Base-by-base conservation (phyloP, 2,329 filamentous ascomycete genomes). In the Aphanoascus verrucosus region DNA sequence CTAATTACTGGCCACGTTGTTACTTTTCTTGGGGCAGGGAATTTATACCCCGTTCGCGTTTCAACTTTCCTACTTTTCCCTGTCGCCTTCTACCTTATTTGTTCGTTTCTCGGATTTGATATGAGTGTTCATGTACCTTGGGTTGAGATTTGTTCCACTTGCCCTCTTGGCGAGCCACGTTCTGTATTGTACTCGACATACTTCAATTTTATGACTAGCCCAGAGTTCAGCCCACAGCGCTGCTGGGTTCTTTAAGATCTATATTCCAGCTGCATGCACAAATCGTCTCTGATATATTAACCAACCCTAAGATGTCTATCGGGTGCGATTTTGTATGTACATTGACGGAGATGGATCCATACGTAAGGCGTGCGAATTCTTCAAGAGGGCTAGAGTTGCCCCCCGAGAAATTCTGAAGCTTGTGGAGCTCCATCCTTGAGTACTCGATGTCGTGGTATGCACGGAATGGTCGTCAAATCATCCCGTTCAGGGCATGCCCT, bases 31-130 rank as follows among this genome's bases (percentile, higher is more conserved):
- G 14, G 40, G 28, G 28, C 17, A 35, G 20, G 35, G 34, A 41
- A 28, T 52, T 37, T 52, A 52, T 52, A 52, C 49, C 49, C 49
- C 49, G 20, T 52, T 52, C 31, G 49, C 49, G 20, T 34, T 42
- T 44, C 20, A 11, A 41, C 32, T 50, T 31, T 40, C 8, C 12
- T 41, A 15, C 41, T 42, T 44, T 41, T 3, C 38, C 34, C 14
- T 11, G 31, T n/a, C 38, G 38, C 6, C 19, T 49, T 19, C 15
- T 28, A 28, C 14, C 19, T 38, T 8, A 2, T 14, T 38, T 8
- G 32, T 12, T 37, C 35, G 2, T 28, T 28, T 23, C 34, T 37
- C 28, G 31, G 44, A 17, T 23, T 23, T 28, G 17, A 48, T 28
- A 19, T 23, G 34, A 34, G 38, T 48, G 23, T 48, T 38, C 5